Percentiles rank a stretch among this genome's conserved stretches.
Evolutionary conservation across 805 yeast genomes (phyloP).

Genomic region (Sungouiozyma intestinalis): DNA sequence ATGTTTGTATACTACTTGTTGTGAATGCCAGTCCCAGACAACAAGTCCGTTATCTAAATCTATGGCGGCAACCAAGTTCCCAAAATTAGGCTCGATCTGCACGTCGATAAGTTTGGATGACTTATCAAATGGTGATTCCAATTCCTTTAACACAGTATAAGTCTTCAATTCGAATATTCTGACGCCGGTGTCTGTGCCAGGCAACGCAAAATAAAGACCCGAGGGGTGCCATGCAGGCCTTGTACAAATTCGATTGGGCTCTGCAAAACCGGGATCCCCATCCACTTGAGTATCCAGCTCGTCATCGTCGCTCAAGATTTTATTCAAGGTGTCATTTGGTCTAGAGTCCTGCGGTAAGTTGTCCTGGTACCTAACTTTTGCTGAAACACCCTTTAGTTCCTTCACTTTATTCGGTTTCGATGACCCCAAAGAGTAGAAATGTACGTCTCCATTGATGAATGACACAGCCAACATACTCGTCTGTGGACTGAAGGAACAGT

Average conservation of each 20-base stretch:
- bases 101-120: constrained; percentile 37
- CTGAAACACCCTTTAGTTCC: constrained; percentile 33
- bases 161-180: constrained; percentile 31
- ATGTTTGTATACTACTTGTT: constrained; percentile 27
- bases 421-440: constrained; percentile 41
- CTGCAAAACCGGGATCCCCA: constrained; percentile 27
- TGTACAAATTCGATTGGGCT: constrained; percentile 38
- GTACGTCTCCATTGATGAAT: constrained; percentile 48
- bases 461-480: constrained; percentile 50
- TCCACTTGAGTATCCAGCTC: constrained; percentile 31
- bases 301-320: constrained; percentile 29
- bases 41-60: constrained; percentile 41
- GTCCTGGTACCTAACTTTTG: constrained; percentile 20
- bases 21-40: constrained; percentile 43
- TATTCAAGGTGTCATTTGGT: constrained; percentile 10
- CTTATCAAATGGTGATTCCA: constrained; percentile 10
- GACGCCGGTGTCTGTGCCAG: constrained; percentile 41
- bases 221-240: constrained; percentile 60
- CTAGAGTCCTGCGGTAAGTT: constrained; percentile 1
- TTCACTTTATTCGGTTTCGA: constrained; percentile 44
- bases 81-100: constrained; percentile 48
- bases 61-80: constrained; percentile 48
- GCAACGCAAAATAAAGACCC: constrained; percentile 61
- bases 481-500: constrained; percentile 44
- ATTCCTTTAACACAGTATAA: constrained; percentile 16